Conservation (phyloP, 1,139 yeast genomes). For the Starmera stellimalicola region DNA sequence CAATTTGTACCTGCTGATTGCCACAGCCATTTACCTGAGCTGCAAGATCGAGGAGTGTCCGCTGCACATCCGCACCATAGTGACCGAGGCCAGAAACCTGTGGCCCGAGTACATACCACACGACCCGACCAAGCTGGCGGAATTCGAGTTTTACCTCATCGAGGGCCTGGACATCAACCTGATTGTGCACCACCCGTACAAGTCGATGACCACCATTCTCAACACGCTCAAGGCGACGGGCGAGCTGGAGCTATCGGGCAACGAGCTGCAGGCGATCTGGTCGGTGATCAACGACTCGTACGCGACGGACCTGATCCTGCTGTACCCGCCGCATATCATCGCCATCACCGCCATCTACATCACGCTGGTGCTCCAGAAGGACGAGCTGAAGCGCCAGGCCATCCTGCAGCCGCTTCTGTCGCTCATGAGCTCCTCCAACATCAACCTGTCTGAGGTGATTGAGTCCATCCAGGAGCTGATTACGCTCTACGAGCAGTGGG, state of each 20-base stretch:
- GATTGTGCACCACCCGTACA: conserved; percentile 84
- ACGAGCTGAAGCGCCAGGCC: too few species aligned
- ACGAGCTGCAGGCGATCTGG: conserved; percentile 86
- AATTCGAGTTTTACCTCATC: conserved; percentile 85
- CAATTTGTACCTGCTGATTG: conserved; percentile 68
- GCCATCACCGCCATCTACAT: conserved; percentile 77
- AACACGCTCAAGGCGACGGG: too few species aligned
- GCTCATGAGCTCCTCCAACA: conserved; percentile 66
- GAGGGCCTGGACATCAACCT: conserved; percentile 82
- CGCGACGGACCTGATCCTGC: conserved; percentile 73
- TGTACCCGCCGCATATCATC: conserved; percentile 86
- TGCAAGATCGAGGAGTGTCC: conserved; percentile 95
- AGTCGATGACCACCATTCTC: conserved; percentile 54
- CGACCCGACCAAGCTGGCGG: conserved; percentile 89
- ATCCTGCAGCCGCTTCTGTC: conserved; percentile 35
- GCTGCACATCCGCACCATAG: conserved; percentile 77
- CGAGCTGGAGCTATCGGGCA: too few species aligned
- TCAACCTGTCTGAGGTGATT: conserved; percentile 65
- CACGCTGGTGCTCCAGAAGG: conserved; percentile 58
- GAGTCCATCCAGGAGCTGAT: conserved; percentile 79
- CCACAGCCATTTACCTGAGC: conserved; percentile 82
- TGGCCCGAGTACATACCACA: conserved; percentile 97
- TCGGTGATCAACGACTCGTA: conserved; percentile 83
- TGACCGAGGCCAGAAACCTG: conserved; percentile 74
- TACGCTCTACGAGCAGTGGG: conserved; percentile 78